Evolutionary conservation across 345 rosid species (phyloP).

Genomic region (Citrus glauca): DNA sequence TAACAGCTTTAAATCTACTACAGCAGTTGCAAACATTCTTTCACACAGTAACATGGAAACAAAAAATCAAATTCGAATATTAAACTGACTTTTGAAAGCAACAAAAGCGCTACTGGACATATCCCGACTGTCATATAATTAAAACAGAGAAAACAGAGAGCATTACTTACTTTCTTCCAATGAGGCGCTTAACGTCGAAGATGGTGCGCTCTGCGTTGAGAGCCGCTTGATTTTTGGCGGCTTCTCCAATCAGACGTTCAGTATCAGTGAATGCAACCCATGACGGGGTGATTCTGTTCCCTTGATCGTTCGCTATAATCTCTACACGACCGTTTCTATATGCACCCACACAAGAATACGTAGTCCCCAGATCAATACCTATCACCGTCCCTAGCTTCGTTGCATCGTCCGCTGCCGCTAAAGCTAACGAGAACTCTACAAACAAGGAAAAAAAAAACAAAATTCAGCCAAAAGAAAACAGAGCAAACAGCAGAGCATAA

Average conservation of each 20-base stretch:
- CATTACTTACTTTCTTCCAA: conserved; percentile 35
- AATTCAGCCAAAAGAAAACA: not conserved
- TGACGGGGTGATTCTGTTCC: conserved; percentile 62
- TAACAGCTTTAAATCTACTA: too few relatives aligned
- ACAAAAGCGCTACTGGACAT: not conserved
- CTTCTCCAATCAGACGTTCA: conserved; percentile 64
- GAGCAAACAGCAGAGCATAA: not conserved
- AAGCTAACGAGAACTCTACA: conserved; percentile 26
- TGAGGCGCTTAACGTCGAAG: conserved; percentile 54
- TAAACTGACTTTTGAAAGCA: too few relatives aligned
- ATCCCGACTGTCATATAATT: not conserved
- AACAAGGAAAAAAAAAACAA: not conserved
- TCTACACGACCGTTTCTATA: conserved; percentile 42
- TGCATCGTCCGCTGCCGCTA: conserved; percentile 21
- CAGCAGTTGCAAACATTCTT: not conserved
- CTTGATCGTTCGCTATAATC: conserved; percentile 64
- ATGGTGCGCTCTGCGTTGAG: conserved; percentile 46
- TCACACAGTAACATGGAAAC: too few relatives aligned
- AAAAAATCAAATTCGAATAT: too few relatives aligned
- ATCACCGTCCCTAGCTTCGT: conserved; percentile 44
- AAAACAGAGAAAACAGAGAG: not conserved
- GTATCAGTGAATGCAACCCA: conserved; percentile 69
- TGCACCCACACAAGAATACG: conserved; percentile 57
- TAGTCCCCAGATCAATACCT: conserved; percentile 58
- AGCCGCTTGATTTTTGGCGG: conserved; percentile 62